These are phyloP conservation scores for Beta macrorhiza DNA, from an alignment of 179 eudicot species.

Conservation along the genomic window DNA sequence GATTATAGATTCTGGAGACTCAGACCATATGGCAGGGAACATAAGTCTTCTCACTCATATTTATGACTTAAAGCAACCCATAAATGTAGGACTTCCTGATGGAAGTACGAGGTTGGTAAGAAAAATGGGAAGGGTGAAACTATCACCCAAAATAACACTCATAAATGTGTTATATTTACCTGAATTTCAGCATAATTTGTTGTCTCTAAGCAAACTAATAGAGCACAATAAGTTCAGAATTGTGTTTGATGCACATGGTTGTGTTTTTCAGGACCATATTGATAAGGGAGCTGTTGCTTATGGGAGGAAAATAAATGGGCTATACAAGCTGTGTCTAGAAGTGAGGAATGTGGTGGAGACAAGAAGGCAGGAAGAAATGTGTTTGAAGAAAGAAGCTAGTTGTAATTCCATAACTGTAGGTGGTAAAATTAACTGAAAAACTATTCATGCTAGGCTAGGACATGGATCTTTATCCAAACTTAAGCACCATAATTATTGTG, in stretches of 20 bases:
- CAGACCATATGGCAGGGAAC: neutral
- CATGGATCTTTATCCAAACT: neutral
- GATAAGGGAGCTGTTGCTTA: neutral
- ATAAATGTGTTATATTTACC: slow-evolving; percentile 4
- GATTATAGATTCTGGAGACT: neutral
- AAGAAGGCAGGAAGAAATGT: too few species aligned
- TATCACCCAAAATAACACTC: neutral
- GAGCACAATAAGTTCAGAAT: neutral
- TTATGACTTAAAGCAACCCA: too few species aligned
- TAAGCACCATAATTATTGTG: neutral
- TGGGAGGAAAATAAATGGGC: neutral
- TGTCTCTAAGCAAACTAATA: neutral
- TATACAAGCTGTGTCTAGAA: neutral
- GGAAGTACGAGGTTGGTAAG: neutral
- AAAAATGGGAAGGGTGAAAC: too few species aligned
- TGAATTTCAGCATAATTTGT: neutral
- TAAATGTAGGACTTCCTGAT: neutral
- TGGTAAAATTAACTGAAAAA: neutral
- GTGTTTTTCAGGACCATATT: neutral
- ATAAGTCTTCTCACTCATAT: neutral
- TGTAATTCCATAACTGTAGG: too few species aligned
- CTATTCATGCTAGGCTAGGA: neutral
- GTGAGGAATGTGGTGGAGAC: neutral
- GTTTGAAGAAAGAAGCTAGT: too few species aligned
- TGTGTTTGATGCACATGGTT: neutral